Evolutionary conservation across 139 green algal genomes (phyloP).

Genomic region (Pleodorina starrii): DNA sequence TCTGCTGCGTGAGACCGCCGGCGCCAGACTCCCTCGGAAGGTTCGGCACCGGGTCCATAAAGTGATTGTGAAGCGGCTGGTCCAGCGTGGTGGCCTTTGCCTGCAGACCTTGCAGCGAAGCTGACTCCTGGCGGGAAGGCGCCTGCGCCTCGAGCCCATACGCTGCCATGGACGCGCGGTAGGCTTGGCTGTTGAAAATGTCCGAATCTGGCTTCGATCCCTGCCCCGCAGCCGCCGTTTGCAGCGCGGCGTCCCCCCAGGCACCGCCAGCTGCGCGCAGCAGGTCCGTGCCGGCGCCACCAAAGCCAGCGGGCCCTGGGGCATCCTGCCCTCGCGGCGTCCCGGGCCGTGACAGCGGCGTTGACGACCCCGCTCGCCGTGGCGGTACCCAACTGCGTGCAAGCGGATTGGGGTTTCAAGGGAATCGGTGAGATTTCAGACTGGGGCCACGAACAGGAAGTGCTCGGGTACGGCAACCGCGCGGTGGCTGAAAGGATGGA

Average conservation of each 20-base stretch:
- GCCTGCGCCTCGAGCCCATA: not conserved
- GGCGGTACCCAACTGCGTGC: conserved; percentile 1
- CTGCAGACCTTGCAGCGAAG: not conserved
- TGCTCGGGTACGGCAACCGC: too few relatives aligned
- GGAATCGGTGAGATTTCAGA: too few relatives aligned
- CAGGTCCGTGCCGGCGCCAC: not conserved
- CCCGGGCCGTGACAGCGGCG: not conserved
- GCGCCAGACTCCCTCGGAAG: not conserved
- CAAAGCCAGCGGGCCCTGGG: not conserved
- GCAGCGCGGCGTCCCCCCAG: not conserved
- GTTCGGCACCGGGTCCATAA: not conserved
- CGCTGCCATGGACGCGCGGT: not conserved
- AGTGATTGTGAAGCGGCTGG: not conserved
- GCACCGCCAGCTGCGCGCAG: not conserved
- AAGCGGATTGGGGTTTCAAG: too few relatives aligned
- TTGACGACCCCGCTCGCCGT: not conserved
- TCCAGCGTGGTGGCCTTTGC: not conserved
- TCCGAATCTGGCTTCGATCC: not conserved
- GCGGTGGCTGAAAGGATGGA: too few relatives aligned
- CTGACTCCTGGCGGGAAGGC: not conserved
- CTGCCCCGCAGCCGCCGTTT: not conserved
- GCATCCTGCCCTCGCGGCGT: not conserved
- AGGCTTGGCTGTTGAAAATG: conserved; percentile 5
- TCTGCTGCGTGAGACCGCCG: not conserved
- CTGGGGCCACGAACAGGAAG: too few relatives aligned